Percentiles rank a stretch among this genome's conserved stretches.
Evolutionary conservation across 345 rosid species (phyloP).

Genomic region (Hibiscus mutabilis): DNA sequence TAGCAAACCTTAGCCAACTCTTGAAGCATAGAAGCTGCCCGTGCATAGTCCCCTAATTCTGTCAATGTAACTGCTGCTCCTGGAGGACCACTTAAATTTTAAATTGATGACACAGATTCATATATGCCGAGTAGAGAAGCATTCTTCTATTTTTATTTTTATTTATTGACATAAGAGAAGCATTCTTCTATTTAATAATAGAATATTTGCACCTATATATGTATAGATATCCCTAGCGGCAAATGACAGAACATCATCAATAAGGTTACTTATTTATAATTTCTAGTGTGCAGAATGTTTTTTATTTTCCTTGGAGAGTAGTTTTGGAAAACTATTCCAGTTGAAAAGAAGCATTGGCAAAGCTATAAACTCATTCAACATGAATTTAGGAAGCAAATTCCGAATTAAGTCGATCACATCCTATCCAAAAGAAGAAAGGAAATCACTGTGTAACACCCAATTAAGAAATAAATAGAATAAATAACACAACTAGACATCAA

Average conservation of each 20-base stretch:
- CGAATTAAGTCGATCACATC: too few species aligned
- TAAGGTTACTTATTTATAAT: background rate
- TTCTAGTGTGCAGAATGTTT: background rate
- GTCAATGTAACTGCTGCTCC: conserved; percentile 84
- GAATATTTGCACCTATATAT: background rate
- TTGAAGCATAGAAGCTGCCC: conserved; percentile 60
- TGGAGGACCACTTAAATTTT: conserved; percentile 36
- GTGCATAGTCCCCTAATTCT: conserved; percentile 73
- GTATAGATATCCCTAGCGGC: background rate
- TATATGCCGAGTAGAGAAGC: conserved; percentile 3
- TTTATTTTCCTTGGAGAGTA: background rate
- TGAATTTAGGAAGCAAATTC: too few species aligned
- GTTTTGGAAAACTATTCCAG: too few species aligned
- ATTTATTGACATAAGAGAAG: background rate
- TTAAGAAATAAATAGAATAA: too few species aligned
- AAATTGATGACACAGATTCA: conserved; percentile 8
- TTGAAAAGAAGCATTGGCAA: too few species aligned
- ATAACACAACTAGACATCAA: too few species aligned
- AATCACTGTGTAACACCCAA: too few species aligned
- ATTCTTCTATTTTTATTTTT: background rate
- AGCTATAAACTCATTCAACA: too few species aligned
- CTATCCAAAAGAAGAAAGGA: too few species aligned
- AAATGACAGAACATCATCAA: background rate
- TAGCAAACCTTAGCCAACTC: conserved; percentile 70
- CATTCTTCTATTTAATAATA: background rate